Conservation (phyloP, 306 rosid species). For the Luffa acutangula region DNA sequence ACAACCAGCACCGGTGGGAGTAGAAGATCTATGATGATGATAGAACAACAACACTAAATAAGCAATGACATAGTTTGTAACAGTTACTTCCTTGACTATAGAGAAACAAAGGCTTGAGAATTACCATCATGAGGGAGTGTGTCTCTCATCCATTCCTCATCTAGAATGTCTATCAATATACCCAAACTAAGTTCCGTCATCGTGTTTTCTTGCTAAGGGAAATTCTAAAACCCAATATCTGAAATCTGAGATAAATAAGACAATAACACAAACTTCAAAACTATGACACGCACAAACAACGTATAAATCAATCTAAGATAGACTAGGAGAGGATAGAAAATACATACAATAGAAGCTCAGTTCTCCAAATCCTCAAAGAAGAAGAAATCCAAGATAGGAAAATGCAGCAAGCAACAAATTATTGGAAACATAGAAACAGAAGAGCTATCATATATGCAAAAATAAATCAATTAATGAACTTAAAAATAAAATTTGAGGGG, state of each 20-base stretch:
- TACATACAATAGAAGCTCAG: not conserved
- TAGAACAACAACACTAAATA: not conserved
- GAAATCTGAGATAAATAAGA: not conserved
- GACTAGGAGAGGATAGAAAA: not conserved
- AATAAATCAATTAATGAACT: not conserved
- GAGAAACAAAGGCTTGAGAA: not conserved
- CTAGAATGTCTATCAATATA: conserved; percentile 63
- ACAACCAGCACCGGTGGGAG: conserved; percentile 60
- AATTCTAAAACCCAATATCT: not conserved
- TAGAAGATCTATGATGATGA: conserved; percentile 49
- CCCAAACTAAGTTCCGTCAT: conserved; percentile 67
- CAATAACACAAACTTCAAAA: not conserved
- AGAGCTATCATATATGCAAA: not conserved
- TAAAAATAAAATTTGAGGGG: not conserved
- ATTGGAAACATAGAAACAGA: not conserved
- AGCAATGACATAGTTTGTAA: not conserved
- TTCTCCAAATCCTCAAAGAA: not conserved
- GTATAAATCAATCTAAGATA: not conserved
- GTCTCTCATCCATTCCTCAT: conserved; percentile 89
- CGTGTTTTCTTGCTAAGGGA: not conserved
- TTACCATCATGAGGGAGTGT: conserved; percentile 78
- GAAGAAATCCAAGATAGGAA: not conserved
- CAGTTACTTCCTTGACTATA: not conserved
- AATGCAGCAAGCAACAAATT: not conserved
- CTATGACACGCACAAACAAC: not conserved